Evolutionary conservation across 2,329 filamentous ascomycete genomes (phyloP), one percentile per base, ranked within the genome.

Genomic region (Phoma sp.): DNA sequence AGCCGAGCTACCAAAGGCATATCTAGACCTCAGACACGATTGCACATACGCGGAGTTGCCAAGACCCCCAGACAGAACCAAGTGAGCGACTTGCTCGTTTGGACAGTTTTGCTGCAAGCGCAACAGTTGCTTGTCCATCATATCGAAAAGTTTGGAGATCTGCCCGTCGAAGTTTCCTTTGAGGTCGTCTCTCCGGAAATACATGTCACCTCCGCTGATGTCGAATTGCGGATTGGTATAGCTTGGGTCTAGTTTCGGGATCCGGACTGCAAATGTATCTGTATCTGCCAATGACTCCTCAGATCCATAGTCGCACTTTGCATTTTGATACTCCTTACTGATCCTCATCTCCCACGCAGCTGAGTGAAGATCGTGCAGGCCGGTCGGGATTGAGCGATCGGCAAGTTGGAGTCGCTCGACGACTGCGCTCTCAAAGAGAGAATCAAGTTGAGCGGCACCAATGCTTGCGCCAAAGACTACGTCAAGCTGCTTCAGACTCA

Each of bases 31-130:
- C 2, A 78, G 64, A 6, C 66, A 59, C 1, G 65, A 58, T 41
- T 77, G 75, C 4, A 79, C 71, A 55, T 80, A 79, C 13, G 71
- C 65, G 0, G 70, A 75, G 46, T 77, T 78, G 8, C 77, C 75
- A 0, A 79, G 64, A 1, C 78, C 77, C 4, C 78, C 78, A 4
- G 73, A 77, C 1, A 79, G 68, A 0, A 80, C 70, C 1, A 80
- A 65, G 10, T 52, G 48, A 4, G 48, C 48, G 33, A 52, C 49
- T 37, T 52, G 14, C 40, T 53, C 60, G 77, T 13, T 69, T 33
- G 58, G 79, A 78, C 47, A 32, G 32, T 53, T 53, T 10, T 47
- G 50, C n/a, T 43, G 44, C 10, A 29, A 58, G 4, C 61, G 58
- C 4, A 50, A 18, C 2, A 75, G 57, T 39, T 75, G 70, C 22